These are phyloP conservation scores for Paramecium sexaurelia DNA, from an alignment of 73 alveolate species.

Conservation along the genomic window DNA sequence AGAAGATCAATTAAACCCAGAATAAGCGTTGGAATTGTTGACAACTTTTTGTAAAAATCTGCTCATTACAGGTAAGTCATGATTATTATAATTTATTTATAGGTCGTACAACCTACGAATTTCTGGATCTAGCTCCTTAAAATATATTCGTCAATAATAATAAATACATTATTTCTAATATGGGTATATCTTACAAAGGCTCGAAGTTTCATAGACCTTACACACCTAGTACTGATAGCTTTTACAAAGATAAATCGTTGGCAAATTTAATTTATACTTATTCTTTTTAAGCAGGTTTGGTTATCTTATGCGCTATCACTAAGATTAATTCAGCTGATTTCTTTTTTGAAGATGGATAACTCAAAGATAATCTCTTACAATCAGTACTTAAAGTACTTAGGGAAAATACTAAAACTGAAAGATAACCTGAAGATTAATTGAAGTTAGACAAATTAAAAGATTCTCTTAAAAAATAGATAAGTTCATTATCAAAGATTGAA, in stretches of 20 bases:
- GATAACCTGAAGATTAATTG: neutral
- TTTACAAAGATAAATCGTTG: constrained; percentile 6
- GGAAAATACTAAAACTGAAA: neutral
- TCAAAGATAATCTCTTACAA: neutral
- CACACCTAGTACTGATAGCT: neutral
- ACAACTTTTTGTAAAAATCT: constrained; percentile 2
- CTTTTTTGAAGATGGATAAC: neutral
- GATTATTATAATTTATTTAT: neutral
- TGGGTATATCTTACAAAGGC: constrained; percentile 4
- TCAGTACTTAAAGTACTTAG: neutral
- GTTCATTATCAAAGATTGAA: neutral
- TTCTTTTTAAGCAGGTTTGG: constrained; percentile 16
- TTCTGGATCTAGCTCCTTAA: constrained; percentile 31
- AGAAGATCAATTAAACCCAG: neutral
- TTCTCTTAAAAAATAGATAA: neutral
- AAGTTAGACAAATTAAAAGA: neutral
- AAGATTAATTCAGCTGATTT: neutral
- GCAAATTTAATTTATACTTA: neutral
- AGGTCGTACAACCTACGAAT: neutral
- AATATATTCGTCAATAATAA: neutral
- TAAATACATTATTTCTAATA: neutral
- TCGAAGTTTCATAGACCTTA: neutral
- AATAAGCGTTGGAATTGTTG: neutral
- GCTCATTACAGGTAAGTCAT: neutral
- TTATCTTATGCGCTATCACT: neutral